These are phyloP conservation scores for Aristolochia fimbriata DNA, from an alignment of 164 flowering plant species.

Conservation along the genomic window DNA sequence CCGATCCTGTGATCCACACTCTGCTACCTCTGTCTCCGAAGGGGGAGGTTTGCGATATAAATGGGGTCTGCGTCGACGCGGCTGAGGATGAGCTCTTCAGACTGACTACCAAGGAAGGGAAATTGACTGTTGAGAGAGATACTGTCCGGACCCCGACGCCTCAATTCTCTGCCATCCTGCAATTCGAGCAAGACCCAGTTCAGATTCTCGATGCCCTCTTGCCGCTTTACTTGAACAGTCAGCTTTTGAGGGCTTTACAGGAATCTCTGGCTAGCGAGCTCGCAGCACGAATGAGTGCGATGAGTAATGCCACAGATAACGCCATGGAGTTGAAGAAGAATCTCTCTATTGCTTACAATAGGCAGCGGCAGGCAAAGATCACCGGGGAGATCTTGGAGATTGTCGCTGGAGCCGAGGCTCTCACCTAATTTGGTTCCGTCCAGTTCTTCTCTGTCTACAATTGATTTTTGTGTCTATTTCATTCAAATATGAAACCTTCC, in stretches of 20 bases:
- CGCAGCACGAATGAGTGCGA: conserved; percentile 84
- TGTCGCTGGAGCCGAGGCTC: conserved; percentile 83
- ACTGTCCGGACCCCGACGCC: conserved; percentile 15
- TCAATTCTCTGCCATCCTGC: conserved; percentile 38
- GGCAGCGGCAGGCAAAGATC: conserved; percentile 75
- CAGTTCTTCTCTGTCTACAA: not conserved
- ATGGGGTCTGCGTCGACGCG: conserved; percentile 65
- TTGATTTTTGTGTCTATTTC: conserved; percentile 8
- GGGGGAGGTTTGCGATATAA: conserved; percentile 51
- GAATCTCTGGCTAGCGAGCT: conserved; percentile 89
- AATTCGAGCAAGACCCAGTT: conserved; percentile 93
- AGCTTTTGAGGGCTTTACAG: conserved; percentile 79
- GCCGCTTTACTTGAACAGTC: conserved; percentile 83
- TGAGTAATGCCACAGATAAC: conserved; percentile 79
- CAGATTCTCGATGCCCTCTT: conserved; percentile 89
- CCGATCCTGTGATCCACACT: conserved; percentile 69
- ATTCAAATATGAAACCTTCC: conserved; percentile 12
- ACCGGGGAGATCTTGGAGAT: conserved; percentile 91
- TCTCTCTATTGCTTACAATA: conserved; percentile 48
- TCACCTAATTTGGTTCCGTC: conserved; percentile 7
- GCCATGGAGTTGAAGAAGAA: conserved; percentile 60
- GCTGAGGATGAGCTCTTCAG: conserved; percentile 77
- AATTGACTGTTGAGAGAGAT: conserved; percentile 64
- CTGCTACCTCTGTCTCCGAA: conserved; percentile 66
- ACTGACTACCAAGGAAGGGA: conserved; percentile 70